Conservation (phyloP, 2,329 filamentous ascomycete genomes). For the Coleophoma crateriformis region DNA sequence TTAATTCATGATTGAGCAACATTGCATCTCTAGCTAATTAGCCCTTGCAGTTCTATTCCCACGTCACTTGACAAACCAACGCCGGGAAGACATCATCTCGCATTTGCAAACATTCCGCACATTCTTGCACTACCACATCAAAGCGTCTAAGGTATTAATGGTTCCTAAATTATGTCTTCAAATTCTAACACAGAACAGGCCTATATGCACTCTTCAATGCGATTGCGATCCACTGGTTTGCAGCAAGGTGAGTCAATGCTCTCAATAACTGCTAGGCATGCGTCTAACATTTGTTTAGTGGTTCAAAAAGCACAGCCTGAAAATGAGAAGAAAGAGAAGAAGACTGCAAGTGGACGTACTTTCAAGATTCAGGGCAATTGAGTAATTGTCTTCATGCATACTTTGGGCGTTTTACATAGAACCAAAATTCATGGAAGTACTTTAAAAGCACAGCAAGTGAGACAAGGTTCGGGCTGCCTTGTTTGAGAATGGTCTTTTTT, state of each 20-base stretch:
- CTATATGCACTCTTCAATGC: constrained; percentile 98
- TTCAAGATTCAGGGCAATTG: constrained; percentile 50
- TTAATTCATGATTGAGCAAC: constrained; percentile 8
- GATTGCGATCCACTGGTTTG: constrained; percentile 95
- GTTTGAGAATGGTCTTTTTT: no score
- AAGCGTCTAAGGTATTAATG: constrained; percentile 75
- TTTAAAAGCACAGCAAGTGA: no score
- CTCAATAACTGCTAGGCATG: not conserved
- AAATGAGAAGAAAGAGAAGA: constrained; percentile 93
- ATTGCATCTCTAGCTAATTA: constrained; percentile 7
- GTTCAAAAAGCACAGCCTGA: constrained; percentile 91
- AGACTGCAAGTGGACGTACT: constrained; percentile 93
- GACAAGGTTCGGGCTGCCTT: no score
- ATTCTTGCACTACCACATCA: constrained; percentile 99
- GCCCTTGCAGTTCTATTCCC: constrained; percentile 77
- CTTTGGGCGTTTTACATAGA: no score
- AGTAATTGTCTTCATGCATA: not conserved
- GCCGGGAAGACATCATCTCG: constrained; percentile 91
- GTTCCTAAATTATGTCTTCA: constrained; percentile 4
- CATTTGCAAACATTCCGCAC: constrained; percentile 99
- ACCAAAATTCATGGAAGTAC: no score
- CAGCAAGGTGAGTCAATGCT: constrained; percentile 67
- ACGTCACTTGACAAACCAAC: constrained; percentile 83
- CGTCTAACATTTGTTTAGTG: constrained; percentile 47
- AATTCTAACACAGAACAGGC: constrained; percentile 44